Evolutionary conservation across 73 alveolate genomes (phyloP).

Genomic region (Paramecium caudatum): DNA sequence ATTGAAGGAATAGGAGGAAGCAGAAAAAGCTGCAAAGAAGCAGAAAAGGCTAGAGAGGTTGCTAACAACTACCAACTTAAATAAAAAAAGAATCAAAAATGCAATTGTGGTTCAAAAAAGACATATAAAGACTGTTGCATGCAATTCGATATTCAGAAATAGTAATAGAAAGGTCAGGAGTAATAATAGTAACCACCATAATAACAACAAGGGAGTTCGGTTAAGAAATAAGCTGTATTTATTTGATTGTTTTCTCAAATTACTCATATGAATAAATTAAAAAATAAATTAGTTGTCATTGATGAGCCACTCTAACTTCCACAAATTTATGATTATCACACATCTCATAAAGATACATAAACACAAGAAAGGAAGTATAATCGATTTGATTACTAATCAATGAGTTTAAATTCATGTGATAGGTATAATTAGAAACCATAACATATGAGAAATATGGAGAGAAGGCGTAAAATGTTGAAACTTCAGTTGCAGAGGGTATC

Average conservation of each 20-base stretch:
- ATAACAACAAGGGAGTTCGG: not conserved
- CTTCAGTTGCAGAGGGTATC: not conserved
- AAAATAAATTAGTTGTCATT: not conserved
- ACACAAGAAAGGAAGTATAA: no score
- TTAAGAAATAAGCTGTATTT: conserved; percentile 68
- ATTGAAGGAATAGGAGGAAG: not conserved
- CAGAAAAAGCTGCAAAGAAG: conserved; percentile 54
- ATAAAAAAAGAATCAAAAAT: conserved; percentile 67
- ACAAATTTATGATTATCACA: not conserved
- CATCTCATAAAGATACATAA: no score
- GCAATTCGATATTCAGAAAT: not conserved
- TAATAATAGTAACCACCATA: not conserved
- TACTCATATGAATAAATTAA: not conserved
- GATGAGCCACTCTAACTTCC: not conserved
- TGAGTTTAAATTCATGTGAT: conserved; percentile 1
- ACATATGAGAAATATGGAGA: conserved; percentile 22
- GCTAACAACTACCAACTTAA: conserved; percentile 20
- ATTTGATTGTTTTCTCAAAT: conserved; percentile 29
- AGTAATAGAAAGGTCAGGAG: not conserved
- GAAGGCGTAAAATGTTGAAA: not conserved
- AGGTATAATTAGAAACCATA: not conserved
- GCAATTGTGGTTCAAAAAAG: conserved; percentile 73
- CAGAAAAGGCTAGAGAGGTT: not conserved
- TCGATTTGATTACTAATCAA: no score
- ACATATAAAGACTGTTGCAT: conserved; percentile 74